These are phyloP conservation scores for Boletus sp. DNA, from an alignment of 1,284 basidiomycete species.

Conservation along the genomic window DNA sequence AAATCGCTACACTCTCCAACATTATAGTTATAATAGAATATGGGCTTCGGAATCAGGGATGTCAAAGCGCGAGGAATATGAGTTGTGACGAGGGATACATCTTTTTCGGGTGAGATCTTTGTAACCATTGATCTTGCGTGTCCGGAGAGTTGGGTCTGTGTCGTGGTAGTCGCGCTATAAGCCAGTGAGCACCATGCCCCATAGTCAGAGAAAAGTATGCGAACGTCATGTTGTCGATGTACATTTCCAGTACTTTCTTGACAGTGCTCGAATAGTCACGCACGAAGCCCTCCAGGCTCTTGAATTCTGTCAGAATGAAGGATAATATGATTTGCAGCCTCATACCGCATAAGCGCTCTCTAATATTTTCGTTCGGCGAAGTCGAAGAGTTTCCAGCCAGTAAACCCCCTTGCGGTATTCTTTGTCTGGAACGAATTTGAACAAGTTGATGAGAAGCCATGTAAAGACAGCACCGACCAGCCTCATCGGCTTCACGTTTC, in stretches of 20 bases:
- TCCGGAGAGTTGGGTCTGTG: conserved; percentile 64
- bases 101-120: conserved; percentile 68
- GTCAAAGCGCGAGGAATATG: conserved; percentile 60
- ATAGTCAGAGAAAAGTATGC: conserved; percentile 24
- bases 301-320: conserved; percentile 12
- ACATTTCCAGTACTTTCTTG: conserved; percentile 65
- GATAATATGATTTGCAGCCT: conserved; percentile 27
- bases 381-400: conserved; percentile 89
- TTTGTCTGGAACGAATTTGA: conserved; percentile 58
- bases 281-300: conserved; percentile 81
- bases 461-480: conserved; percentile 51
- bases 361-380: conserved; percentile 80
- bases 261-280: conserved; percentile 70
- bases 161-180: conserved; percentile 62
- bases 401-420: conserved; percentile 92
- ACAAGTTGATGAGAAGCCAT: not conserved
- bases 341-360: conserved; percentile 73
- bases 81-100: conserved; percentile 56
- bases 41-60: conserved; percentile 61
- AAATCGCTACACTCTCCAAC: conserved; percentile 89
- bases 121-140: conserved; percentile 59
- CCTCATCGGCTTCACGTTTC: conserved; percentile 90
- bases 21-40: conserved; percentile 75
- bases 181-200: conserved; percentile 14
- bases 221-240: conserved; percentile 76